Evolutionary conservation across 345 rosid species (phyloP).

Genomic region (Eucalyptus camaldulensis): DNA sequence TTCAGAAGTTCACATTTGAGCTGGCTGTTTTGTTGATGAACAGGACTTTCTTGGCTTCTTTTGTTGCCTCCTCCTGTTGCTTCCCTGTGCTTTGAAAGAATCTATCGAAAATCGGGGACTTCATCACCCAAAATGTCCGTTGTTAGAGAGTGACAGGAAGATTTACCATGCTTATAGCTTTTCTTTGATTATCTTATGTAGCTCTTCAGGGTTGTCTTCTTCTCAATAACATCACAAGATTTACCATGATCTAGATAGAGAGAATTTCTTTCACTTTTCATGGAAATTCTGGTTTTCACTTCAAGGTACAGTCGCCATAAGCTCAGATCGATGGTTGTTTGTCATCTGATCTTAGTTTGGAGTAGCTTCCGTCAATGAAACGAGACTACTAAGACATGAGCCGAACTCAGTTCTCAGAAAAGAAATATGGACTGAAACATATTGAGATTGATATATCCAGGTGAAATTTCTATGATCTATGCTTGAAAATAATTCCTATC

Average conservation of each 20-base stretch:
- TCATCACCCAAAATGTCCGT: neutral
- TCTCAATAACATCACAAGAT: neutral
- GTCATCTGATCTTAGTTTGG: no score
- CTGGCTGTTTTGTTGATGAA: conserved; percentile 32
- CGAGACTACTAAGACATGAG: neutral
- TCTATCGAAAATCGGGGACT: neutral
- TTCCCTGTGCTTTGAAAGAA: neutral
- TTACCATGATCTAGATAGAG: neutral
- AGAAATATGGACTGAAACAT: neutral
- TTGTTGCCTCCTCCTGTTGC: conserved; percentile 1
- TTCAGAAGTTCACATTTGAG: conserved; percentile 53
- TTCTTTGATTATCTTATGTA: neutral
- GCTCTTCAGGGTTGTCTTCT: neutral
- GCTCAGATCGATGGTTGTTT: no score
- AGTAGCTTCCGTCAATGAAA: no score
- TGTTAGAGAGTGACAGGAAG: neutral
- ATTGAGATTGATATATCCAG: neutral
- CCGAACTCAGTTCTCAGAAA: neutral
- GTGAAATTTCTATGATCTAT: neutral
- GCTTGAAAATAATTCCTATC: neutral
- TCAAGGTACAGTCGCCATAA: neutral
- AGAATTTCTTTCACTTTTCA: neutral
- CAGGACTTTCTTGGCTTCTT: neutral
- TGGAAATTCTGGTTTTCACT: neutral
- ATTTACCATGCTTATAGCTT: neutral